These are phyloP conservation scores for Saccharomycopsis sp. DNA, from an alignment of 805 yeast species.

Conservation along the genomic window DNA sequence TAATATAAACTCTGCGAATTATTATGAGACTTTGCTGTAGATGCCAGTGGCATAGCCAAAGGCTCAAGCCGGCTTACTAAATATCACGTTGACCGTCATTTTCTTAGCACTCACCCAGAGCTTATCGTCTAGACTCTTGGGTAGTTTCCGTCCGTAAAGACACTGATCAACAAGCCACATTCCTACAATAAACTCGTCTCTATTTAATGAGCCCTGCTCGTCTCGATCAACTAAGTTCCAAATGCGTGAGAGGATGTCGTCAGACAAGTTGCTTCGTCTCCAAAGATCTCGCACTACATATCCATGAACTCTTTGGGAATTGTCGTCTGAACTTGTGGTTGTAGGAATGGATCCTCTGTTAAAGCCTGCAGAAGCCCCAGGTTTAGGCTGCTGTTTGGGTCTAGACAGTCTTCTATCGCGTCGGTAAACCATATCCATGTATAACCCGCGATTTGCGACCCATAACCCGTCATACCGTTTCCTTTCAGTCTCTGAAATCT, in stretches of 20 bases:
- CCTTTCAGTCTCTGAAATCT: conserved; percentile 57
- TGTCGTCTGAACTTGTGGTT: conserved; percentile 31
- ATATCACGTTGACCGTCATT: conserved; percentile 33
- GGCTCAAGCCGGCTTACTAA: conserved; percentile 9
- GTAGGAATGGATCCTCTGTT: conserved; percentile 23
- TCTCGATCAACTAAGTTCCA: conserved; percentile 68
- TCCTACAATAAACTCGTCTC: conserved; percentile 86
- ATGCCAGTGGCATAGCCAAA: too few species aligned
- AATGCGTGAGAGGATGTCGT: conserved; percentile 49
- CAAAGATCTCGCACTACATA: conserved; percentile 70
- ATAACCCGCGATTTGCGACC: conserved; percentile 78
- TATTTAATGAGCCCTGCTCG: conserved; percentile 67
- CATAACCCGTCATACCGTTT: conserved; percentile 91
- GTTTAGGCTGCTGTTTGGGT: neutral
- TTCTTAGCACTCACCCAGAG: conserved; percentile 77
- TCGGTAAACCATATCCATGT: conserved; percentile 32
- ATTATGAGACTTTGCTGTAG: too few species aligned
- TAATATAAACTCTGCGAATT: too few species aligned
- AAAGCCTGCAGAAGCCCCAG: neutral
- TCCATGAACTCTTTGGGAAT: conserved; percentile 21
- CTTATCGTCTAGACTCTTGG: conserved; percentile 54
- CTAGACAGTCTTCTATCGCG: neutral
- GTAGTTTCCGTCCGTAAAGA: conserved; percentile 86
- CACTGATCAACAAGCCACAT: conserved; percentile 98
- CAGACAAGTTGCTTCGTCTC: conserved; percentile 69